Conservation (phyloP, 176 grass and related monocot genomes). For the Lolium perenne region DNA sequence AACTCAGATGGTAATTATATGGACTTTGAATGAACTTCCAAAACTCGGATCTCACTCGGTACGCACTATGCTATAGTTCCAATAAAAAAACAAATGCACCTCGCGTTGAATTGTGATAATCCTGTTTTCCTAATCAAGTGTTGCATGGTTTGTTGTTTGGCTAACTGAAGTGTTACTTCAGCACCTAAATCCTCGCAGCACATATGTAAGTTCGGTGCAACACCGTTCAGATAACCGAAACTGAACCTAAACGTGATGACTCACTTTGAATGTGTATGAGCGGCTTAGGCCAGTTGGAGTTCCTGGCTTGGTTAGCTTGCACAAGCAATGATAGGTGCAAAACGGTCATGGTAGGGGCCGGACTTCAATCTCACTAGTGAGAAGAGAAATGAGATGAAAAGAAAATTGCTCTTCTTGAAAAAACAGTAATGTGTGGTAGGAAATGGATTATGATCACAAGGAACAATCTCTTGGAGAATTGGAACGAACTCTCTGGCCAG, state of each 20-base stretch:
- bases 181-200: background rate
- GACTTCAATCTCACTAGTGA: too few species aligned
- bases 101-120: background rate
- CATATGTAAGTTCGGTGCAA: background rate
- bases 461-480: background rate
- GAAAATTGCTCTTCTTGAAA: background rate
- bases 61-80: background rate
- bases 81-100: background rate
- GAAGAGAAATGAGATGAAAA: too few species aligned
- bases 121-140: background rate
- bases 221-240: background rate
- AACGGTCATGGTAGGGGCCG: too few species aligned
- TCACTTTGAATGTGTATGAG: background rate
- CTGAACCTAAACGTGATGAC: background rate
- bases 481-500: background rate
- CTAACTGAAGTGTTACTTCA: background rate
- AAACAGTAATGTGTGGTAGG: background rate
- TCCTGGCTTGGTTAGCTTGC: background rate
- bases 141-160: background rate
- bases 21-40: background rate
- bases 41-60: background rate
- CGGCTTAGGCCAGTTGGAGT: background rate
- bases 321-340: background rate
- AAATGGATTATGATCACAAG: background rate
- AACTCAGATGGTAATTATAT: background rate